These are phyloP conservation scores for Rubia yunnanensis DNA, from an alignment of 257 asterid species.

Conservation along the genomic window DNA sequence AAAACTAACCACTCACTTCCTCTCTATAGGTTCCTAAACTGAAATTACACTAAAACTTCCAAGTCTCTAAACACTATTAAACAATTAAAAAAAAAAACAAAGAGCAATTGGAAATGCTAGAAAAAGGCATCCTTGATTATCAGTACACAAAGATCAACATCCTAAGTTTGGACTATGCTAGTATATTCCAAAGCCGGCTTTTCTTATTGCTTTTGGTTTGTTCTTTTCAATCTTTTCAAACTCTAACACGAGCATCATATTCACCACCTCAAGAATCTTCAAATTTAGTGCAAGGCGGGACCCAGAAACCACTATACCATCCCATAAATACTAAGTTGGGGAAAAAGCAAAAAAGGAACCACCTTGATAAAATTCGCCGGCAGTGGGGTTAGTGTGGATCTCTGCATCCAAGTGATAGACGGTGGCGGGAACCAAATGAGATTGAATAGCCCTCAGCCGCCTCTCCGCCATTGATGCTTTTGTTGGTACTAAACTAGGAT, in stretches of 20 bases:
- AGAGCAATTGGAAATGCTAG: background rate
- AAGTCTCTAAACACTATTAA: background rate
- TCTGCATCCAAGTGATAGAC: conserved; percentile 24
- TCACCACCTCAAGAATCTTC: background rate
- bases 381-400: conserved; percentile 46
- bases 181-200: background rate
- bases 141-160: background rate
- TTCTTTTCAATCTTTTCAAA: background rate
- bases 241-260: background rate
- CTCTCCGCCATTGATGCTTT: conserved; percentile 58
- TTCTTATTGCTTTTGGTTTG: background rate
- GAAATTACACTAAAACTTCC: background rate
- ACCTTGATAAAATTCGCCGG: conserved; percentile 64
- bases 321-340: background rate
- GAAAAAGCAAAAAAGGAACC: background rate
- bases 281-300: background rate
- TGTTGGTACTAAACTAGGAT: conserved; percentile 4
- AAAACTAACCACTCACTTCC: background rate
- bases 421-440: conserved; percentile 46
- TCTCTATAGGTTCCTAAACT: background rate
- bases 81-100: background rate
- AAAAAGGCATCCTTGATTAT: background rate
- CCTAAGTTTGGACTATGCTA: background rate
- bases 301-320: background rate
- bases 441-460: conserved; percentile 63